A percentile compares a stretch with the other conserved stretches of the same genome.
phyloP scores from a whole-genome alignment of 2,329 filamentous ascomycete species.

The Monilinia laxa region DNA sequence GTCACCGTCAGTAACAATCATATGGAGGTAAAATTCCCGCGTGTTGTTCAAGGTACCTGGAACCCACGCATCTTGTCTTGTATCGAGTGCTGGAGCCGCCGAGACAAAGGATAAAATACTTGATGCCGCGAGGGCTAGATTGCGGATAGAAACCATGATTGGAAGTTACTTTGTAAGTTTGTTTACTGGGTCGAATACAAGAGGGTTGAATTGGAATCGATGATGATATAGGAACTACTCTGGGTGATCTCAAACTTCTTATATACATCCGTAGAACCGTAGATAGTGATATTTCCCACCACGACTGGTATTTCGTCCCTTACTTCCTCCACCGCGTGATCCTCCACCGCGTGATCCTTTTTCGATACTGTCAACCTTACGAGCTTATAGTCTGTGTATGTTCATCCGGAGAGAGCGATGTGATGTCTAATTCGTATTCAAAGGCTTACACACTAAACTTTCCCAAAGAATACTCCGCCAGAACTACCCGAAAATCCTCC shows the following conservation, averaged over 20 bases:
- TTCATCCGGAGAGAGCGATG: background rate
- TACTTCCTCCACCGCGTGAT: background rate
- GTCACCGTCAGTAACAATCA: conserved; percentile 24
- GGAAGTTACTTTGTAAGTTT: background rate
- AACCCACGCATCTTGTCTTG: conserved; percentile 24
- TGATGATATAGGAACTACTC: background rate
- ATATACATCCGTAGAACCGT: background rate
- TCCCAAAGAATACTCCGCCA: background rate
- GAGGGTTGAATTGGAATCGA: background rate
- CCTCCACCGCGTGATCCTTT: background rate
- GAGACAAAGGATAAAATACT: conserved; percentile 24
- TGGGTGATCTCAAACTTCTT: background rate
- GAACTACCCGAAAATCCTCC: too few species aligned
- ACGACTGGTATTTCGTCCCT: background rate
- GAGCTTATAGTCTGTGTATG: background rate
- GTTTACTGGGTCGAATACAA: background rate
- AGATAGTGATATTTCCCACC: background rate
- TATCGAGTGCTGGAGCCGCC: conserved; percentile 21
- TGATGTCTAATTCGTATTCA: background rate
- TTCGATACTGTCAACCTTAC: background rate
- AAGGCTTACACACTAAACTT: too few species aligned
- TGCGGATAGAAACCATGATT: conserved; percentile 29
- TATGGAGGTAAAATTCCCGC: conserved; percentile 34
- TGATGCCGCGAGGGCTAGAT: conserved; percentile 26
- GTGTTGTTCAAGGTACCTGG: conserved; percentile 34